These are phyloP conservation scores for Paecilomyces sp. DNA, from an alignment of 2,329 filamentous ascomycete genomes.

Conservation along the genomic window DNA sequence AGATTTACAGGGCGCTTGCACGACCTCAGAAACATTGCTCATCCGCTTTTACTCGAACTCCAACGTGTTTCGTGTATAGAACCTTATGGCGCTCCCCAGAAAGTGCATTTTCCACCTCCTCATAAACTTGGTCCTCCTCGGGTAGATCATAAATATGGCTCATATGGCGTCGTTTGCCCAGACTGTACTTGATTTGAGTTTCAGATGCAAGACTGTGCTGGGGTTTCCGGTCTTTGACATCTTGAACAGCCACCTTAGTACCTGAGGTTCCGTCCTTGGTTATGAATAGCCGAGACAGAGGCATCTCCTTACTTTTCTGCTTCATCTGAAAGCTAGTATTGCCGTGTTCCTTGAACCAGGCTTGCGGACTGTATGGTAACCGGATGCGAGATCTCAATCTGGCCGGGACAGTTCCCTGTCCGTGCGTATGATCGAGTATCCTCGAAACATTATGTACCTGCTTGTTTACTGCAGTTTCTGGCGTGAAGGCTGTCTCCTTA, in stretches of 20 bases:
- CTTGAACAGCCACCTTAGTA: neutral
- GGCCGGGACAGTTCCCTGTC: neutral
- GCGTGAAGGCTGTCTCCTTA: neutral
- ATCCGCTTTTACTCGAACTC: neutral
- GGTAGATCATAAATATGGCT: neutral
- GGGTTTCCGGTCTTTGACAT: neutral
- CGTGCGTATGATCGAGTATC: neutral
- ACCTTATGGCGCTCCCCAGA: constrained; percentile 11
- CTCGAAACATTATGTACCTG: neutral
- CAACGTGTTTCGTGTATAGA: constrained; percentile 7
- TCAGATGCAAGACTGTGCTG: neutral
- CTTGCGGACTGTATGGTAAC: constrained; percentile 5
- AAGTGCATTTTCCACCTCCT: constrained; percentile 11
- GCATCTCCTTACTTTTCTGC: neutral
- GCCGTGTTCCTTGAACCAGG: constrained; percentile 3
- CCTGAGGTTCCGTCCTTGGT: neutral
- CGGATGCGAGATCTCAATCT: constrained; percentile 1
- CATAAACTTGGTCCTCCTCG: constrained; percentile 13
- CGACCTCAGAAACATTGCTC: neutral
- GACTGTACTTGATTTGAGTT: neutral
- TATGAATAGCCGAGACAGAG: neutral
- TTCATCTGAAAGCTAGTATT: neutral
- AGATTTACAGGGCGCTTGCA: neutral
- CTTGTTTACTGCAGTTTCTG: neutral
- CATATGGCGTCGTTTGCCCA: neutral